Evolutionary conservation across 2,329 filamentous ascomycete genomes (phyloP).

Genomic region (Scytalidium lignicola): DNA sequence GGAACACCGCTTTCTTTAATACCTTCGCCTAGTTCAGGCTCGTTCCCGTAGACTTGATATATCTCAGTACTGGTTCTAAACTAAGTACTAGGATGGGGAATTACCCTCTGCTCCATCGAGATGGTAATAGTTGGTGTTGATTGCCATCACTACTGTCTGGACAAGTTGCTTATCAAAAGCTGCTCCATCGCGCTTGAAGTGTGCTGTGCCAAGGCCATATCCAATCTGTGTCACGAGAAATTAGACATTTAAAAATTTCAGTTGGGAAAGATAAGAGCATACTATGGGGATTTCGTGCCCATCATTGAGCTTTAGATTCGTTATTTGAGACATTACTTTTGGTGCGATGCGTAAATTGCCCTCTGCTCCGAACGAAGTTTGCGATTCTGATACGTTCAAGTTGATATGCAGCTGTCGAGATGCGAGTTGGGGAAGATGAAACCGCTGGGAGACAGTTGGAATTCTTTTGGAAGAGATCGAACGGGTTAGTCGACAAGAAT

Average conservation of each 20-base stretch:
- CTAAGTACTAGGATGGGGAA: conserved; percentile 7
- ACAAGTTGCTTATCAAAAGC: conserved; percentile 49
- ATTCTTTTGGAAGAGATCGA: not conserved
- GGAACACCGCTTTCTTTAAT: conserved; percentile 63
- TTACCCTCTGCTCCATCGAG: conserved; percentile 69
- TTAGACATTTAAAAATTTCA: not conserved
- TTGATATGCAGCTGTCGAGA: conserved; percentile 29
- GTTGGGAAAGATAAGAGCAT: conserved; percentile 13
- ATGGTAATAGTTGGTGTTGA: conserved; percentile 65
- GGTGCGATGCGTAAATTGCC: conserved; percentile 68
- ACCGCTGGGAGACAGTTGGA: not conserved
- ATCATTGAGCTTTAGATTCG: conserved; percentile 64
- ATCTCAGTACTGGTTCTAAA: not conserved
- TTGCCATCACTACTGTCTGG: conserved; percentile 52
- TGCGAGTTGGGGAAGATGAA: not conserved
- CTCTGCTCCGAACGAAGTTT: conserved; percentile 9
- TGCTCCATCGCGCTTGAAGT: conserved; percentile 44
- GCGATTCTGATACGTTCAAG: not conserved
- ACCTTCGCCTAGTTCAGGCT: conserved; percentile 65
- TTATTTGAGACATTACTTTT: conserved; percentile 49
- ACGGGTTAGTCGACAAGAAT: conserved; percentile 2
- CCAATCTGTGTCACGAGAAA: conserved; percentile 46
- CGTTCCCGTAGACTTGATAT: conserved; percentile 52
- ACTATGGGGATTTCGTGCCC: conserved; percentile 68
- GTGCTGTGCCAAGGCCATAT: conserved; percentile 68